Conservation (phyloP, 208 protist genomes). For the Leishmania mexicana region DNA sequence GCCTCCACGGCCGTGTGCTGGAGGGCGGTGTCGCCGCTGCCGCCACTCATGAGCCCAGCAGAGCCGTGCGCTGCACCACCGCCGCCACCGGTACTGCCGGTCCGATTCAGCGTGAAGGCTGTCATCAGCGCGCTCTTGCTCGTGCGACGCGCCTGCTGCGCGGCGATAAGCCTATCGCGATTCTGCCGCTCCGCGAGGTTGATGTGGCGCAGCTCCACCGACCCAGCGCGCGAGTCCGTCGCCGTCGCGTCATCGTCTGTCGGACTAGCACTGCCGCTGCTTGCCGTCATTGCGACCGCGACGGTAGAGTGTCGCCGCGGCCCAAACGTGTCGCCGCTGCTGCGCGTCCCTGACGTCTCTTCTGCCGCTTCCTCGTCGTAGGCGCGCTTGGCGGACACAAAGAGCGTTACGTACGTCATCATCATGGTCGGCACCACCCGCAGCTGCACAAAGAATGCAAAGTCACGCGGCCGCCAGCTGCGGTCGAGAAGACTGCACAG, state of each 20-base stretch:
- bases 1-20: slow-evolving; percentile 23
- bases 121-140: slow-evolving; percentile 26
- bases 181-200: slow-evolving; percentile 24
- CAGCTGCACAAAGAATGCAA: slow-evolving; percentile 55
- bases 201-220: slow-evolving; percentile 28
- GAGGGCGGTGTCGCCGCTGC: slow-evolving; percentile 4
- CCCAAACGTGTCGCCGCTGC: neutral
- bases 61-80: slow-evolving; percentile 1
- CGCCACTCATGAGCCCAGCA: neutral
- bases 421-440: slow-evolving; percentile 53
- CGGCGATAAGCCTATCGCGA: slow-evolving; percentile 26
- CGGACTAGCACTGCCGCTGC: neutral
- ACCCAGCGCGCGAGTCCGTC: neutral
- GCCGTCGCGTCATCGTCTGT: neutral
- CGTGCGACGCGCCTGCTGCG: slow-evolving; percentile 30
- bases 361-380: neutral
- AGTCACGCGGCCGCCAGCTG: slow-evolving; percentile 63
- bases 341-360: neutral
- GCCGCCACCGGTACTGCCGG: neutral
- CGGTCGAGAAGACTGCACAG: slow-evolving; percentile 67
- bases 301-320: neutral
- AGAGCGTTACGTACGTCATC: slow-evolving; percentile 58
- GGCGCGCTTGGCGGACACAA: slow-evolving; percentile 12
- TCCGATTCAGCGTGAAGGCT: slow-evolving; percentile 8
- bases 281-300: neutral